Conservation (phyloP, 352 stramenopile genomes). For the Globisporangium parvum region DNA sequence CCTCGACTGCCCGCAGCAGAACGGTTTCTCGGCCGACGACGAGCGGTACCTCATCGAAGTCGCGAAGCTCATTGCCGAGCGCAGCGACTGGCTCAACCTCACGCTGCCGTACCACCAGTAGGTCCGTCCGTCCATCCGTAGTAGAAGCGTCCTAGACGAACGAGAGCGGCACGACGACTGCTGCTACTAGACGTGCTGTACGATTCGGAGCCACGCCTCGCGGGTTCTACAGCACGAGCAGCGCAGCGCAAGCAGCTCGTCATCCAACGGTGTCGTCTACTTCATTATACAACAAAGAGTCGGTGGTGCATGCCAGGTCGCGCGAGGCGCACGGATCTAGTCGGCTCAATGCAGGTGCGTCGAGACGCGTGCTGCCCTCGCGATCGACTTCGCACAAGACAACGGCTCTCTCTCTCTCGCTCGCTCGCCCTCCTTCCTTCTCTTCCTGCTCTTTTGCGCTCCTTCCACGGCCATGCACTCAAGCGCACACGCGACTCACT, state of each 20-base stretch:
- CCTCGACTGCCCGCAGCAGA: slow-evolving; percentile 64
- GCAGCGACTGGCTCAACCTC: slow-evolving; percentile 65
- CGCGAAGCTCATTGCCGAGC: slow-evolving; percentile 42
- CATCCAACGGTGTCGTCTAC: slow-evolving; percentile 9
- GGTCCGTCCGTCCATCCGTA: neutral
- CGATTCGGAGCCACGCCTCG: too few relatives aligned
- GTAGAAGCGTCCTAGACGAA: neutral
- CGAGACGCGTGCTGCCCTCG: too few relatives aligned
- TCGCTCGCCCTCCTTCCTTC: neutral
- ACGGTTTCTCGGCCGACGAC: slow-evolving; percentile 68
- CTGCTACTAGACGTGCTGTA: too few relatives aligned
- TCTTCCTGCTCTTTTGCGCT: neutral
- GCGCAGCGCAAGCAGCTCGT: too few relatives aligned
- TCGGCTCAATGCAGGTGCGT: too few relatives aligned
- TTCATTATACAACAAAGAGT: slow-evolving; percentile 15
- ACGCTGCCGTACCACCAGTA: slow-evolving; percentile 47
- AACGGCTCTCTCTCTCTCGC: neutral
- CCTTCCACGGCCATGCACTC: neutral
- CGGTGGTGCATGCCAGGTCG: neutral
- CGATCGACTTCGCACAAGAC: too few relatives aligned
- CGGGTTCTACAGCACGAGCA: too few relatives aligned
- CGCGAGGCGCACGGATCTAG: too few relatives aligned
- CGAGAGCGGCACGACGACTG: too few relatives aligned
- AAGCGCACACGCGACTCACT: neutral
- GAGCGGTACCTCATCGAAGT: slow-evolving; percentile 61